phyloP scores from a whole-genome alignment of 2,329 filamentous ascomycete species.

The Aureobasidium melanogenum region DNA sequence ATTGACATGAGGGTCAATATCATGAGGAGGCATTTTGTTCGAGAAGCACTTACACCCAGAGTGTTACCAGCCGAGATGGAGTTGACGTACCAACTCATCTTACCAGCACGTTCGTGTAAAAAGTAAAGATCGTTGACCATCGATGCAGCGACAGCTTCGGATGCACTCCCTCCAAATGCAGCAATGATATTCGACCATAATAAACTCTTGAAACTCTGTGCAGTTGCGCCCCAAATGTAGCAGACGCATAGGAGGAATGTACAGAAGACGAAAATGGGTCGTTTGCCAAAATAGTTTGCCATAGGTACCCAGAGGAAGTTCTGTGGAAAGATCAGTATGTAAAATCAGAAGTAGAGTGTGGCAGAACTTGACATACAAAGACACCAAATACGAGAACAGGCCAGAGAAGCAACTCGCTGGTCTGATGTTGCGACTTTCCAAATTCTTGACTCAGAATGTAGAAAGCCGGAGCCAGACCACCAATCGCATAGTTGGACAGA shows the following conservation, averaged over 20 bases:
- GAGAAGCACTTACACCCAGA: conserved; percentile 19
- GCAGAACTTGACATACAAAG: conserved; percentile 21
- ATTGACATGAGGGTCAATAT: not conserved
- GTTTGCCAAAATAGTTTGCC: conserved; percentile 39
- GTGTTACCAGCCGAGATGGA: conserved; percentile 34
- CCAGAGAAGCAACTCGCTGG: conserved; percentile 31
- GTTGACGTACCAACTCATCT: conserved; percentile 32
- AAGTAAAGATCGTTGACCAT: conserved; percentile 29
- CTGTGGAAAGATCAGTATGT: not conserved
- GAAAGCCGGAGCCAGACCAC: conserved; percentile 36
- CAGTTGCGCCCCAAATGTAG: conserved; percentile 40
- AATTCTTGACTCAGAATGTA: conserved; percentile 38
- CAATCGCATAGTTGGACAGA: conserved; percentile 38
- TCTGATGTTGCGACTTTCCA: conserved; percentile 35
- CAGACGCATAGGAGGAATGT: conserved; percentile 35
- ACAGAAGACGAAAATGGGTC: conserved; percentile 39
- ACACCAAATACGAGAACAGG: conserved; percentile 41
- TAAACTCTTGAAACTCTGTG: conserved; percentile 33
- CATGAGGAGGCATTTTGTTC: not conserved
- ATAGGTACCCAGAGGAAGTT: conserved; percentile 46
- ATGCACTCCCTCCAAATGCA: conserved; percentile 37
- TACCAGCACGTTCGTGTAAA: conserved; percentile 27
- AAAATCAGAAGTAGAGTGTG: not conserved
- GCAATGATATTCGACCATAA: conserved; percentile 39
- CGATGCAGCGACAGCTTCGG: conserved; percentile 36